These are phyloP conservation scores for Fusarium udum DNA, from an alignment of 2,329 filamentous ascomycete genomes.

Conservation along the genomic window DNA sequence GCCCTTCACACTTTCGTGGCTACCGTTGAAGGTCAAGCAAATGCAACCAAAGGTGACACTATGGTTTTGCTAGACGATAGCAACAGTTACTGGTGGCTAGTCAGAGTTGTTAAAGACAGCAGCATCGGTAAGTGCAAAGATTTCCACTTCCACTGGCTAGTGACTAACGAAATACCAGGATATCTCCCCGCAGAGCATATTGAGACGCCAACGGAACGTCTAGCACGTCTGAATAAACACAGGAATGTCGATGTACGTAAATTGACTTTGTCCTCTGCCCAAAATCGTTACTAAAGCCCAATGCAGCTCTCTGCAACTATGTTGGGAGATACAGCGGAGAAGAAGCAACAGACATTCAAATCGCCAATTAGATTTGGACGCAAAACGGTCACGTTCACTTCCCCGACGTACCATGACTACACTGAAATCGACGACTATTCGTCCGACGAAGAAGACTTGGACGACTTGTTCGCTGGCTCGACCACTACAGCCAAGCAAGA, in stretches of 20 bases:
- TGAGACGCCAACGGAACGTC: slow-evolving; percentile 93
- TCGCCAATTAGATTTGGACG: slow-evolving; percentile 80
- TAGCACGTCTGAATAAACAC: slow-evolving; percentile 96
- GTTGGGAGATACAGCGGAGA: slow-evolving; percentile 74
- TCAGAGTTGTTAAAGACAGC: slow-evolving; percentile 95
- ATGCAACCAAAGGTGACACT: slow-evolving; percentile 97
- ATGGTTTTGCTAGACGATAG: slow-evolving; percentile 99
- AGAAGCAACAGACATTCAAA: slow-evolving; percentile 83
- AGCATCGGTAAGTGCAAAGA: slow-evolving; percentile 73
- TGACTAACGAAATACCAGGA: slow-evolving; percentile 62
- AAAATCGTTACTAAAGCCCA: slow-evolving; percentile 14
- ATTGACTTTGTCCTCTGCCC: neutral
- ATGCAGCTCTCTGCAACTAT: slow-evolving; percentile 68
- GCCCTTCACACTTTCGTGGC: slow-evolving; percentile 97
- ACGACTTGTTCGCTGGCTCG: slow-evolving; percentile 54
- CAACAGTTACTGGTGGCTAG: slow-evolving; percentile 99
- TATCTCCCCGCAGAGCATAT: slow-evolving; percentile 98
- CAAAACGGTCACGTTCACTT: slow-evolving; percentile 87
- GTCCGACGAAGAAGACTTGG: slow-evolving; percentile 72
- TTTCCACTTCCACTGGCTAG: neutral
- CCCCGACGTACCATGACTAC: slow-evolving; percentile 88
- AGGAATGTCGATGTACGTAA: slow-evolving; percentile 90
- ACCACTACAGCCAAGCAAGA: slow-evolving; percentile 31
- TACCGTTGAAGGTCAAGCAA: slow-evolving; percentile 97
- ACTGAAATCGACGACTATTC: slow-evolving; percentile 90